Evolutionary conservation across 2,329 filamentous ascomycete genomes (phyloP), one percentile per base, ranked within the genome.

Genomic region (Fusarium praegraminearum): DNA sequence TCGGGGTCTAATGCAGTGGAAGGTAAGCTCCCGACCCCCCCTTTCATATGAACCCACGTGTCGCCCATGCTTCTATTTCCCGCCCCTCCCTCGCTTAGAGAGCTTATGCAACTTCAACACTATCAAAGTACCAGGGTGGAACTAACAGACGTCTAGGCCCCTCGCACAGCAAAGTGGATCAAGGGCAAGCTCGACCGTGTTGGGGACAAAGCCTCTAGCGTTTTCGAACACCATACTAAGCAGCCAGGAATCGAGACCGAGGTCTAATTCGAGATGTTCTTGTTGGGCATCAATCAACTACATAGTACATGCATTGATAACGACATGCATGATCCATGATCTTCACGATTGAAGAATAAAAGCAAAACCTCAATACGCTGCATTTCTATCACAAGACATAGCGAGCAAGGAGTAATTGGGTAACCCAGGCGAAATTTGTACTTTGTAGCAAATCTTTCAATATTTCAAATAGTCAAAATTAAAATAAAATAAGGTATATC

Each of bases 1-100:
- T 73, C 80, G 89, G 24, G 91, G 91, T 0, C 75, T 91, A 41
- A 93, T 93, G 91, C 91, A 93, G 79, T 93, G 90, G 88, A 81
- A 81, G 76, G 79, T 80, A 70, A 72, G 77, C 56, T 53, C 33
- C 43, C 22, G n/a, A 20, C 32, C 40, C 57, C 40, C 33, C 54
- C 63, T 30, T 40, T 40, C 50, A 20, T 49, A 11, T 46, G 11
- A 32, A 43, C 20, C 20, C 56, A 45, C 60, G 38, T 65, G 62
- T 36, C 18, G 45, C 36, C 41, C 45, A 35, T 32, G 62, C 15
- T 53, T 40, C 57, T 63, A 30, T 69, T 69, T 56, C 24, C 44
- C 43, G 32, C 50, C 41, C 36, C n/a, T 55, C 26, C 47, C 38
- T 30, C 60, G 46, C 44, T n/a, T 41, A 18, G 47, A 30, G 66